Conservation (phyloP, 345 rosid genomes). For the Melastoma malabathricum region DNA sequence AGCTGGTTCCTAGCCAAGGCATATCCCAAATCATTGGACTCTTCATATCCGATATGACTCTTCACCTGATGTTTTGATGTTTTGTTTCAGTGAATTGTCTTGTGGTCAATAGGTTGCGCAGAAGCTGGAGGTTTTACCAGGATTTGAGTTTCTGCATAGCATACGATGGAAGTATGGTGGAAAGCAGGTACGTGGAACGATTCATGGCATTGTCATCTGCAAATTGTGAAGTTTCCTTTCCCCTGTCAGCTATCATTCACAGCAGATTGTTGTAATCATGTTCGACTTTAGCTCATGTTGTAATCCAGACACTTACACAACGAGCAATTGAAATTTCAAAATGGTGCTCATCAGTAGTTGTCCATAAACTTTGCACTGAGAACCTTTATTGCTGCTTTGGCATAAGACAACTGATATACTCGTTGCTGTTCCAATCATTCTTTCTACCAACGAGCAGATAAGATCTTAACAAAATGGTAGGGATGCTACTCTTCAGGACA, state of each 20-base stretch:
- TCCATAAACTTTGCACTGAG: too few relatives aligned
- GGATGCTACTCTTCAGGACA: neutral
- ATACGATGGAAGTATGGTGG: slow-evolving; percentile 71
- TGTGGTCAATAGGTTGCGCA: slow-evolving; percentile 42
- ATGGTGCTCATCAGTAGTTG: too few relatives aligned
- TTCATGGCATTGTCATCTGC: neutral
- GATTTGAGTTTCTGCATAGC: slow-evolving; percentile 83
- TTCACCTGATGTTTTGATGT: neutral
- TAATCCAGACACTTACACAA: too few relatives aligned
- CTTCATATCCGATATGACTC: neutral
- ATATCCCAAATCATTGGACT: slow-evolving; percentile 1
- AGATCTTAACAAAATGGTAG: slow-evolving; percentile 84
- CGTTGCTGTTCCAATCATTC: slow-evolving; percentile 59
- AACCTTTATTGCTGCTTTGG: slow-evolving; percentile 95
- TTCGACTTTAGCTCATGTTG: too few relatives aligned
- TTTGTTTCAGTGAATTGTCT: neutral
- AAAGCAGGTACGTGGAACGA: too few relatives aligned
- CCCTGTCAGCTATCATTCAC: too few relatives aligned
- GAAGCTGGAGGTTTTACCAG: slow-evolving; percentile 74
- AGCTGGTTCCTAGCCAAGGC: slow-evolving; percentile 92
- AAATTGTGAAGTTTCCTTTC: too few relatives aligned
- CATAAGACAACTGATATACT: slow-evolving; percentile 54
- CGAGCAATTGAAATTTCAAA: too few relatives aligned
- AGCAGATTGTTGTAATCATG: too few relatives aligned
- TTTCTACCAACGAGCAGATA: slow-evolving; percentile 66